phyloP scores from a whole-genome alignment of 2,329 filamentous ascomycete genomes.

The Dactylellina parvicollis region DNA sequence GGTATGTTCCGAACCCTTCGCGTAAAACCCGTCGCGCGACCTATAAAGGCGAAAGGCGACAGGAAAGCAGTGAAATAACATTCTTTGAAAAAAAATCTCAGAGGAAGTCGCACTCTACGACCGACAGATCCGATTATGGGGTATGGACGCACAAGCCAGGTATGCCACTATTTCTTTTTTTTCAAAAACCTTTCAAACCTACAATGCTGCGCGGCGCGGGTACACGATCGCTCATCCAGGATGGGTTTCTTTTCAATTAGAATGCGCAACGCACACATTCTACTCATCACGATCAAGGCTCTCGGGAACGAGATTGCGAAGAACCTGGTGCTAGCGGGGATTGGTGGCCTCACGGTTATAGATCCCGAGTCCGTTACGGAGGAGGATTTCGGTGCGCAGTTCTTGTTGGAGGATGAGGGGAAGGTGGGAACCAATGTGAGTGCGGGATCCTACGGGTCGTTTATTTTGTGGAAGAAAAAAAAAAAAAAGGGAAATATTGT shows the following conservation, averaged over 20 bases:
- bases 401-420: constrained; percentile 79
- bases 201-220: too few relatives aligned
- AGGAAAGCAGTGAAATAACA: not conserved
- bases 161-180: constrained; percentile 59
- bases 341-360: constrained; percentile 87
- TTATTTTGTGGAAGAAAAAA: too few relatives aligned
- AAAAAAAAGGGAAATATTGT: too few relatives aligned
- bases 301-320: constrained; percentile 95
- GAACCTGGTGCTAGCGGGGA: constrained; percentile 92
- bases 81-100: constrained; percentile 61
- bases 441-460: too few relatives aligned
- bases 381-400: constrained; percentile 81
- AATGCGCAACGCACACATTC: constrained; percentile 86
- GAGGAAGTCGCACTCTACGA: constrained; percentile 98
- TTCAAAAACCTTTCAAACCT: not conserved
- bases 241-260: too few relatives aligned
- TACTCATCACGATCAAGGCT: constrained; percentile 86
- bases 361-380: constrained; percentile 80
- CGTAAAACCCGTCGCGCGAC: constrained; percentile 2
- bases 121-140: constrained; percentile 96
- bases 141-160: constrained; percentile 89
- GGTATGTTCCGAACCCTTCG: constrained; percentile 57
- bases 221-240: too few relatives aligned
- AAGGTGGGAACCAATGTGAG: constrained; percentile 78
- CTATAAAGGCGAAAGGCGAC: too few relatives aligned